A percentile compares a stretch with the other conserved stretches of the same genome.
Conservation (phyloP, 768 basidiomycete genomes). For the Suillus brevipes region DNA sequence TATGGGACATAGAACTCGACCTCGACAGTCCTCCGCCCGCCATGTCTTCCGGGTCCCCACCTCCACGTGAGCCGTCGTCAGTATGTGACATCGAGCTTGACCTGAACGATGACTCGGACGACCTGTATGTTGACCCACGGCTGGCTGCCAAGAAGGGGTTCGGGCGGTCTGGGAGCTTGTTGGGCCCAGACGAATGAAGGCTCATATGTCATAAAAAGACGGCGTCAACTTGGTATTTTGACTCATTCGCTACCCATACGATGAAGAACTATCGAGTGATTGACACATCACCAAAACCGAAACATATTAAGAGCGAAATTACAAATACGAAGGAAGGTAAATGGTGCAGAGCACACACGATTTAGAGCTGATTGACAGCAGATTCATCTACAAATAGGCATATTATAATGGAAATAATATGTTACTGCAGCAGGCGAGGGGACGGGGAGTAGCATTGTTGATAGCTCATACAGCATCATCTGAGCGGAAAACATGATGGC, state of each 20-base stretch:
- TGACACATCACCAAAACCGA: neutral
- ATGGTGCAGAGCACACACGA: neutral
- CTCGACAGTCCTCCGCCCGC: conserved; percentile 33
- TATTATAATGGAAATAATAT: conserved; percentile 26
- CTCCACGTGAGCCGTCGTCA: conserved; percentile 27
- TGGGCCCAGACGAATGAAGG: conserved; percentile 4
- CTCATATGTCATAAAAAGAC: neutral
- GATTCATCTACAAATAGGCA: neutral
- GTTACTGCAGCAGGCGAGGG: conserved; percentile 14
- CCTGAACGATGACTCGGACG: conserved; percentile 26
- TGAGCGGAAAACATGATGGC: neutral
- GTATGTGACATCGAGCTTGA: conserved; percentile 51
- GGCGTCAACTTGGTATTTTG: neutral
- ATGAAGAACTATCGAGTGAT: neutral
- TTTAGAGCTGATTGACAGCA: conserved; percentile 1
- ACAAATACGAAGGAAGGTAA: neutral
- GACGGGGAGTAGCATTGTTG: neutral
- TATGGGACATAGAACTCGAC: conserved; percentile 76
- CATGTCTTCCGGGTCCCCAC: conserved; percentile 5
- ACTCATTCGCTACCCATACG: neutral
- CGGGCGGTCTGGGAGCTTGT: neutral
- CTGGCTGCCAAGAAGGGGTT: conserved; percentile 5
- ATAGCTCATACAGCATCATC: neutral
- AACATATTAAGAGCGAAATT: neutral
- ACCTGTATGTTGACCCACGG: conserved; percentile 6